Evolutionary conservation across 2,329 filamentous ascomycete genomes (phyloP).

Genomic region (Mycocentrospora acerina): DNA sequence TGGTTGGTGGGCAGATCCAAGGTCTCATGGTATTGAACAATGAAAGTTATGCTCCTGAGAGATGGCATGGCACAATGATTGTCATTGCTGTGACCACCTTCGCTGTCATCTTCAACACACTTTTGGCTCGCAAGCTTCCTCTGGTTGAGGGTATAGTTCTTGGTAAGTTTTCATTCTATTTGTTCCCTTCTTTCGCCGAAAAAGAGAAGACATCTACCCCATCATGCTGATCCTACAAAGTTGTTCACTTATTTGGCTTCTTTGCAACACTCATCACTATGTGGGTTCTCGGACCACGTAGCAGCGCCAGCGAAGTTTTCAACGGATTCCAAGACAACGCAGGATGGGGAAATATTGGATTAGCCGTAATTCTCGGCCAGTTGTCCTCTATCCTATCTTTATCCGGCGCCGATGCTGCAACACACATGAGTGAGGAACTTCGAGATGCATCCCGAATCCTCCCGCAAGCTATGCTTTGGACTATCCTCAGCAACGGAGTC

Average conservation of each 20-base stretch:
- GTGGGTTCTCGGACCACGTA: slow-evolving; percentile 24
- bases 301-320: slow-evolving; percentile 19
- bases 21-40: slow-evolving; percentile 43
- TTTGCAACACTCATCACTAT: slow-evolving; percentile 41
- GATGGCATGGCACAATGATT: slow-evolving; percentile 55
- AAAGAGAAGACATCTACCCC: too few species aligned
- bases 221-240: too few species aligned
- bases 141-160: slow-evolving; percentile 50
- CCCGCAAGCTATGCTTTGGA: slow-evolving; percentile 43
- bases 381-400: slow-evolving; percentile 30
- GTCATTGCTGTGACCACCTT: slow-evolving; percentile 47
- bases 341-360: slow-evolving; percentile 36
- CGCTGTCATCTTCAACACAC: slow-evolving; percentile 47
- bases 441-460: slow-evolving; percentile 25
- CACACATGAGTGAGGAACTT: slow-evolving; percentile 39
- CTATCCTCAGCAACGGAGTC: slow-evolving; percentile 37
- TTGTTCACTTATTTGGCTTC: slow-evolving; percentile 46
- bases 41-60: slow-evolving; percentile 37
- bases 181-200: too few species aligned
- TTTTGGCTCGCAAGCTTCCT: slow-evolving; percentile 48
- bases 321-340: slow-evolving; percentile 34
- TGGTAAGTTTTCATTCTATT: too few species aligned
- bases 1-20: slow-evolving; percentile 32
- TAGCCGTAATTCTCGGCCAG: slow-evolving; percentile 36
- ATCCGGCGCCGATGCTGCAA: slow-evolving; percentile 20